Conservation (phyloP, 768 basidiomycete species). For the Boletus coccyginus region DNA sequence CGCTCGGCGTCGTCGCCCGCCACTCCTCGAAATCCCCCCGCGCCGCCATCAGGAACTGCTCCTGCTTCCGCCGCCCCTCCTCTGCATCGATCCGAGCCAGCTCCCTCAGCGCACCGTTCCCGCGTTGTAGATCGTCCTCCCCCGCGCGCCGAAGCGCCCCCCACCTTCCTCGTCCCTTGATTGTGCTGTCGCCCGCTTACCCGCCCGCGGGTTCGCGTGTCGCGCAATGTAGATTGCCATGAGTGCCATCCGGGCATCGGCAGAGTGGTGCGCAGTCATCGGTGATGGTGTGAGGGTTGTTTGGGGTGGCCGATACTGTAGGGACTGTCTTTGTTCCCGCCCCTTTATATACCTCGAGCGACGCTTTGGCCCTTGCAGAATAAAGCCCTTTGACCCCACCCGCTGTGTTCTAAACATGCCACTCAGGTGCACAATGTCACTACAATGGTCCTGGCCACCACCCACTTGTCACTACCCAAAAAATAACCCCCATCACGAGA, state of each 20-base stretch:
- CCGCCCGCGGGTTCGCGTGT: constrained; percentile 18
- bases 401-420: constrained; percentile 10
- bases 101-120: constrained; percentile 1
- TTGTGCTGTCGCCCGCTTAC: background rate
- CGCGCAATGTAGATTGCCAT: constrained; percentile 29
- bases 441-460: background rate
- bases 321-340: background rate
- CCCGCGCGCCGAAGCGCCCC: constrained; percentile 11
- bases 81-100: constrained; percentile 22
- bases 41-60: constrained; percentile 8
- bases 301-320: background rate
- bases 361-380: constrained; percentile 19
- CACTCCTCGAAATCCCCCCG: background rate
- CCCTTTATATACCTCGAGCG: constrained; percentile 25
- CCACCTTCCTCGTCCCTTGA: background rate
- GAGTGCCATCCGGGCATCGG: constrained; percentile 35
- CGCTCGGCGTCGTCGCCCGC: background rate
- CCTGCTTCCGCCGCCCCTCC: constrained; percentile 11
- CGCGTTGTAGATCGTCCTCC: constrained; percentile 32
- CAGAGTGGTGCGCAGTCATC: constrained; percentile 26
- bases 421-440: background rate
- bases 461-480: background rate
- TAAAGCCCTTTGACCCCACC: background rate
- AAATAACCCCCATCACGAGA: background rate
- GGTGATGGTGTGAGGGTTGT: background rate